Evolutionary conservation across 306 rosid genomes (phyloP), one percentile per base, ranked within the genome.

Genomic region (Urtica urens): DNA sequence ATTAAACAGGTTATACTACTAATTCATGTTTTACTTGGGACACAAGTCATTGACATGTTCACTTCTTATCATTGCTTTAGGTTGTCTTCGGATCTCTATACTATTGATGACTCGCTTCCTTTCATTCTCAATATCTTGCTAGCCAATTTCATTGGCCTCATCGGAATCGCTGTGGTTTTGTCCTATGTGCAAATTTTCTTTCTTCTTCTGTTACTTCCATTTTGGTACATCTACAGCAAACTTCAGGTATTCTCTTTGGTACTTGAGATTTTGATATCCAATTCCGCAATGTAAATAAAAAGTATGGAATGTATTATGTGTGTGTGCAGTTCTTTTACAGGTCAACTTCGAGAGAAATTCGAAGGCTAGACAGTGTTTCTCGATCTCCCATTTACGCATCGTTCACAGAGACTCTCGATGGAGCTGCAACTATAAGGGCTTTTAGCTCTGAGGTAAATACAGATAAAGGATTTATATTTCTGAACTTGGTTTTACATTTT

Each of bases 341-440:
- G 72, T 79, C 95, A 71, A 88, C 95, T 52, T 86, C 97, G 6
- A 76, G 97, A 64, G 97, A 88, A 63, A 62, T 88, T 57, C 78
- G 95, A 57, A 72, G 97, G 58, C 77, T 88, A 24, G 97, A 88
- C 52, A 84, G 95, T 77, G 90, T 88, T 64, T 84, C 97, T 44
- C 84, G 95, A 46, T 88, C 97, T 74, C 97, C 97, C 55, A 88
- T 88, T 62, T 88, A 88, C 65, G 68, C 93, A 57, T 76, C 97
- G 44, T 88, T 88, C 75, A 76, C 90, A 0, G 97, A 88, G 76
- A 84, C 95, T 40, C 93, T 88, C 31, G 90, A 84, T 31, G 97
- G 97, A 53, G 74, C 95, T 19, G 66, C 95, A 47, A 88, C 93
- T 37, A 77, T 88, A 35, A 72, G 95, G 62, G 97, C 95, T 7